These are phyloP conservation scores for Leccinum rimulosum DNA, from an alignment of 768 basidiomycete genomes.

Conservation along the genomic window DNA sequence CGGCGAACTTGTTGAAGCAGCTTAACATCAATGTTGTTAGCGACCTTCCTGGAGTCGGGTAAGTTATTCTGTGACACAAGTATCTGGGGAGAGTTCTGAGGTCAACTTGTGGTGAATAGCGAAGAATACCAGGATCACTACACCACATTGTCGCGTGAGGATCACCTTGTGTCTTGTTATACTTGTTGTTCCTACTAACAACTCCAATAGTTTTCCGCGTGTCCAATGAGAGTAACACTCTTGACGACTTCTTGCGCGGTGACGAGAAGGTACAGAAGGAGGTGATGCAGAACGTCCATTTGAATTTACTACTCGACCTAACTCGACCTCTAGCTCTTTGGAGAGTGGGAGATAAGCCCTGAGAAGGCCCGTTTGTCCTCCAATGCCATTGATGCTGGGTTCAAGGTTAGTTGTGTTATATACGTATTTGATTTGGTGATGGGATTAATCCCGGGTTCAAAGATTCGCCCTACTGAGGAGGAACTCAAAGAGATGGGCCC, in stretches of 20 bases:
- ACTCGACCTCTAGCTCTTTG: slow-evolving; percentile 41
- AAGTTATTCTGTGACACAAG: slow-evolving; percentile 21
- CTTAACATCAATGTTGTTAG: slow-evolving; percentile 60
- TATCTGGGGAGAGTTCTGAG: neutral
- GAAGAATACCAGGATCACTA: slow-evolving; percentile 77
- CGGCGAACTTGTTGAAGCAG: slow-evolving; percentile 50
- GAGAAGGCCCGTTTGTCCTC: slow-evolving; percentile 68
- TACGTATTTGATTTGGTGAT: neutral
- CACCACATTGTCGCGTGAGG: slow-evolving; percentile 60
- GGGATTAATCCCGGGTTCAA: neutral
- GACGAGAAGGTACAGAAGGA: slow-evolving; percentile 56
- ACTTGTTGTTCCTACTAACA: neutral
- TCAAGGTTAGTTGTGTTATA: slow-evolving; percentile 50
- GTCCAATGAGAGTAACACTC: slow-evolving; percentile 58
- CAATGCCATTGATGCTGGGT: slow-evolving; percentile 73
- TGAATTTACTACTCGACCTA: neutral
- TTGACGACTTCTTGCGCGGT: slow-evolving; percentile 71
- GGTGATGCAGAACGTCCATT: slow-evolving; percentile 26
- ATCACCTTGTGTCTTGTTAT: neutral
- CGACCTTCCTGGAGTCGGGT: slow-evolving; percentile 71
- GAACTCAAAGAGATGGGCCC: slow-evolving; percentile 79
- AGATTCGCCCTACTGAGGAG: slow-evolving; percentile 68
- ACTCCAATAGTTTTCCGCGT: slow-evolving; percentile 56
- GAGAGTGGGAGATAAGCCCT: slow-evolving; percentile 64
- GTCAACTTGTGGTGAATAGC: slow-evolving; percentile 29